A percentile compares a stretch with the other conserved stretches of the same genome.
Evolutionary conservation across 805 yeast genomes (phyloP).

Genomic region (Barnettozyma salicaria): DNA sequence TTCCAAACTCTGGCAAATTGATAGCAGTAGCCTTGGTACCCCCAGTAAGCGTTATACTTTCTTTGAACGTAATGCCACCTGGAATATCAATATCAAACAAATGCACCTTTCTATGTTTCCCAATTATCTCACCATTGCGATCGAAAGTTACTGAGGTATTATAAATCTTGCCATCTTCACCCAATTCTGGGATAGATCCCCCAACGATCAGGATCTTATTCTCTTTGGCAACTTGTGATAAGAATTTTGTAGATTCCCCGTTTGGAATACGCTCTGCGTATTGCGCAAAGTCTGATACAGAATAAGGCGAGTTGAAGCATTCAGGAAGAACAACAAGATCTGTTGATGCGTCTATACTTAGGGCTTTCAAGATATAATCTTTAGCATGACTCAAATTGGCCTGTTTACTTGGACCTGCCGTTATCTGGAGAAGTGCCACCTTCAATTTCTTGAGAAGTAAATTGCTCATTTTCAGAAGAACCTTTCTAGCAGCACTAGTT

Average conservation of each 20-base stretch:
- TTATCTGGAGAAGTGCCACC: conserved; percentile 78
- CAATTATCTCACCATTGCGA: conserved; percentile 74
- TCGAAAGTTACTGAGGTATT: conserved; percentile 74
- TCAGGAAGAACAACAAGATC: conserved; percentile 90
- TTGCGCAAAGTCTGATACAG: conserved; percentile 77
- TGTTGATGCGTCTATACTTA: conserved; percentile 48
- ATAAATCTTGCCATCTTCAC: conserved; percentile 50
- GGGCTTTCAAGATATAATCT: conserved; percentile 57
- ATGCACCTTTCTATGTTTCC: conserved; percentile 87
- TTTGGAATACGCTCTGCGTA: conserved; percentile 84
- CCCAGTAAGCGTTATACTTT: conserved; percentile 68
- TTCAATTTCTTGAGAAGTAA: conserved; percentile 45
- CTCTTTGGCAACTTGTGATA: conserved; percentile 63
- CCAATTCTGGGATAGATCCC: conserved; percentile 86
- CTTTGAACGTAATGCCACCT: conserved; percentile 85
- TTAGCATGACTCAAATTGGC: conserved; percentile 70
- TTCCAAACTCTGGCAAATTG: conserved; percentile 33
- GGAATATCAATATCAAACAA: conserved; percentile 92
- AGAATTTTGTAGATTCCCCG: conserved; percentile 60
- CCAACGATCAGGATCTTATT: conserved; percentile 69
- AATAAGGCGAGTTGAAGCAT: conserved; percentile 93
- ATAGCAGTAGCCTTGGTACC: conserved; percentile 77
- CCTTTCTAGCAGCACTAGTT: no score
- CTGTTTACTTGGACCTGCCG: conserved; percentile 64
- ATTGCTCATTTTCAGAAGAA: conserved; percentile 18